Conservation (phyloP, 2,329 filamentous ascomycete species). For the Phialocephala subalpina region DNA sequence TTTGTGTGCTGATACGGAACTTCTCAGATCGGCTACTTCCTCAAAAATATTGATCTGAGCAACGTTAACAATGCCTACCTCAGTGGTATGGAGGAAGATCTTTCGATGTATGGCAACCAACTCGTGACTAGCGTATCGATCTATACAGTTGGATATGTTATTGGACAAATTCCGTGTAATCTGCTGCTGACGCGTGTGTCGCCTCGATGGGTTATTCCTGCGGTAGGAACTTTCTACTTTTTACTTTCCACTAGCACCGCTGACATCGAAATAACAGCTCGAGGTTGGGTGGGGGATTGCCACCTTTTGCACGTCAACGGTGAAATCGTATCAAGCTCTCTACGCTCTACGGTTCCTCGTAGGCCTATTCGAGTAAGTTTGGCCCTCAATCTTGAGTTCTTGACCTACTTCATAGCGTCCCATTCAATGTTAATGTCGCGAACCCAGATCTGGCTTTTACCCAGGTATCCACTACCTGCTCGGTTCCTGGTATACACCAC, state of each 20-base stretch:
- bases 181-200: constrained; percentile 56
- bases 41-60: constrained; percentile 52
- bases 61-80: constrained; percentile 41
- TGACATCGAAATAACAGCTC: constrained; percentile 17
- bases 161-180: constrained; percentile 59
- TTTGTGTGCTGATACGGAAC: neutral
- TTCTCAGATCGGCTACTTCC: constrained; percentile 43
- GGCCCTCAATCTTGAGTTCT: constrained; percentile 30
- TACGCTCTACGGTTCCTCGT: constrained; percentile 48
- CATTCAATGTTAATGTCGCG: constrained; percentile 21
- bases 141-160: constrained; percentile 61
- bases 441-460: constrained; percentile 49
- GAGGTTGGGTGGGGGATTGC: constrained; percentile 36
- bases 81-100: constrained; percentile 54
- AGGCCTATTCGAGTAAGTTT: constrained; percentile 41
- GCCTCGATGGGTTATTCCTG: constrained; percentile 44
- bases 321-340: constrained; percentile 43
- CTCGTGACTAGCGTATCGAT: constrained; percentile 59
- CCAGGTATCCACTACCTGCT: constrained; percentile 64
- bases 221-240: neutral
- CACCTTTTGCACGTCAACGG: constrained; percentile 39
- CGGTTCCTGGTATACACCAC: constrained; percentile 60
- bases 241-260: too few relatives aligned
- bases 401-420: too few relatives aligned
- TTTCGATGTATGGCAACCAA: constrained; percentile 55